phyloP scores from a whole-genome alignment of 768 basidiomycete species.

The Russula earlei region DNA sequence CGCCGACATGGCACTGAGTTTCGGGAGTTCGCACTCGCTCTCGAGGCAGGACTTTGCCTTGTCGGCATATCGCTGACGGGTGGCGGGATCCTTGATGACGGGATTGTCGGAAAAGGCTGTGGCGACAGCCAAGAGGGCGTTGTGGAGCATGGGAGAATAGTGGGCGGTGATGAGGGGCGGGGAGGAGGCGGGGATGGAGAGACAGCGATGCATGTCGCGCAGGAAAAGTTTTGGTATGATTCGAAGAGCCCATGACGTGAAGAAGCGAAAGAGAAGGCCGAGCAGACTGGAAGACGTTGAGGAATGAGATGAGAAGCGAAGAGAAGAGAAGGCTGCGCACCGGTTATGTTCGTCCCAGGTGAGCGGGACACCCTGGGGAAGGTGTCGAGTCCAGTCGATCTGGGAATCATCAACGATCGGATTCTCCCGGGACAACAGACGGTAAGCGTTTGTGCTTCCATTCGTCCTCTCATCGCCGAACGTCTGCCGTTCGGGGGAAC shows the following conservation, averaged over 20 bases:
- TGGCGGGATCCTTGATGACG: conserved; percentile 23
- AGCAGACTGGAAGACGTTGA: conserved; percentile 26
- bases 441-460: conserved; percentile 1
- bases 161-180: conserved; percentile 39
- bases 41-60: conserved; percentile 34
- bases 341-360: conserved; percentile 26
- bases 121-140: conserved; percentile 44
- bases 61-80: conserved; percentile 28
- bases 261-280: conserved; percentile 32
- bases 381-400: conserved; percentile 27
- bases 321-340: conserved; percentile 10
- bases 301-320: background rate
- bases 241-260: conserved; percentile 33
- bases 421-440: background rate
- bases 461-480: conserved; percentile 1
- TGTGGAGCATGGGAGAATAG: conserved; percentile 68
- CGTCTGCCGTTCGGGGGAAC: conserved; percentile 1
- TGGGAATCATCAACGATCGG: conserved; percentile 3
- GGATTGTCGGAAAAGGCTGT: conserved; percentile 32
- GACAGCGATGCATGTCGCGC: conserved; percentile 33
- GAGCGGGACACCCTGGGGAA: conserved; percentile 26
- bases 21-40: conserved; percentile 33
- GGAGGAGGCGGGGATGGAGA: conserved; percentile 23
- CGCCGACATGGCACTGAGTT: conserved; percentile 33
- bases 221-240: conserved; percentile 34